Evolutionary conservation across 2,329 filamentous ascomycete species (phyloP).

Genomic region (Pseudopyrenochaeta lycopersici): DNA sequence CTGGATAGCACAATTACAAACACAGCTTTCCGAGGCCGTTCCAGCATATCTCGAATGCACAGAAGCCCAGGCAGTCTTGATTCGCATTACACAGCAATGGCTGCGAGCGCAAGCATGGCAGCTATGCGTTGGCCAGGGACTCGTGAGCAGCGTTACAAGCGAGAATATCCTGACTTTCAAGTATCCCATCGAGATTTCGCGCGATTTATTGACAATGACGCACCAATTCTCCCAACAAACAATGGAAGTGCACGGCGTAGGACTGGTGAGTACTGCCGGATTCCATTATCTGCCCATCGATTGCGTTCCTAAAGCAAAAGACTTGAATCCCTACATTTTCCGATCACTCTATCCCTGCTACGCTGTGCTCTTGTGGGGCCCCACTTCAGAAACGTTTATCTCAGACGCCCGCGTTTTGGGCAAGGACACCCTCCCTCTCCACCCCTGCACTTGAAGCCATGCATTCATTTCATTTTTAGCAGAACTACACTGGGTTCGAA

Average conservation of each 20-base stretch:
- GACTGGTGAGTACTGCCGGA: slow-evolving; percentile 65
- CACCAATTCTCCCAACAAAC: slow-evolving; percentile 75
- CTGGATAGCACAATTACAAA: slow-evolving; percentile 58
- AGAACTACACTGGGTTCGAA: slow-evolving; percentile 12
- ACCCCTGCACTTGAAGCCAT: slow-evolving; percentile 21
- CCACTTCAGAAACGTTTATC: slow-evolving; percentile 38
- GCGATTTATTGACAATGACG: slow-evolving; percentile 69
- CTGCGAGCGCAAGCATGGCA: slow-evolving; percentile 77
- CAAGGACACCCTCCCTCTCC: slow-evolving; percentile 21
- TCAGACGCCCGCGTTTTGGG: slow-evolving; percentile 33
- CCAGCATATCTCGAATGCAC: slow-evolving; percentile 66
- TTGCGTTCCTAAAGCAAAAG: slow-evolving; percentile 18
- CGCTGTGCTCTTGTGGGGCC: slow-evolving; percentile 29
- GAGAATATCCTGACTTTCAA: slow-evolving; percentile 70
- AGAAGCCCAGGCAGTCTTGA: slow-evolving; percentile 73
- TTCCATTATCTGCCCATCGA: slow-evolving; percentile 21
- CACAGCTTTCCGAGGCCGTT: slow-evolving; percentile 62
- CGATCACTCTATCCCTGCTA: slow-evolving; percentile 31
- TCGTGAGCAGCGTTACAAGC: slow-evolving; percentile 66
- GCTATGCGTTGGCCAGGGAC: slow-evolving; percentile 71
- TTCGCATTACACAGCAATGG: slow-evolving; percentile 76
- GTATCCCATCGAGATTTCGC: slow-evolving; percentile 69
- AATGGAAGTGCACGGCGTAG: slow-evolving; percentile 78
- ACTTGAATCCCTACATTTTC: slow-evolving; percentile 25
- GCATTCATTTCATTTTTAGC: slow-evolving; percentile 25